These are phyloP conservation scores for Funneliformis caledonium DNA, from an alignment of 371 early-diverging fungal genomes.

Conservation along the genomic window DNA sequence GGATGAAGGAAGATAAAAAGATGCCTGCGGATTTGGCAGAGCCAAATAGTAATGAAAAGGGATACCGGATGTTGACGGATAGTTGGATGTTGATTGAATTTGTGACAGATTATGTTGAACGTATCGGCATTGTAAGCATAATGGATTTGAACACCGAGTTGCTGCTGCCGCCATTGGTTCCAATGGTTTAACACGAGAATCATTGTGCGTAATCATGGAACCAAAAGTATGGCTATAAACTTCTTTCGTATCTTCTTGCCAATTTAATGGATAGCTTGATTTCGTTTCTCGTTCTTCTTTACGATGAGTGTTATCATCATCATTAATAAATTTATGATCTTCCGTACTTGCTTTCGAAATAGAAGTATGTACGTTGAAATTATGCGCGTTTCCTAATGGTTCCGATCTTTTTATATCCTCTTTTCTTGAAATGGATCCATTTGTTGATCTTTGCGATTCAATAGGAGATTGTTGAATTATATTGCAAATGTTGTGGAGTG, in stretches of 20 bases:
- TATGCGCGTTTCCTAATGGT: too few relatives aligned
- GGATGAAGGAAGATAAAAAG: neutral
- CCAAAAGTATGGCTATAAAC: neutral
- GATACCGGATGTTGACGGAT: neutral
- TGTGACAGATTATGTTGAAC: neutral
- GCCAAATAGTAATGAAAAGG: slow-evolving; percentile 21
- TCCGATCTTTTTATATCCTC: neutral
- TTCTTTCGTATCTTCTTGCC: neutral
- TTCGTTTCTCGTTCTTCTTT: neutral
- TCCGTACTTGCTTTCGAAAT: neutral
- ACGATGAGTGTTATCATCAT: neutral
- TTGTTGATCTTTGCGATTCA: neutral
- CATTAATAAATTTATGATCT: neutral
- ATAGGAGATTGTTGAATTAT: neutral
- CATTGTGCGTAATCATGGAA: neutral
- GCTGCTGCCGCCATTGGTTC: neutral
- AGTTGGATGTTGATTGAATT: neutral
- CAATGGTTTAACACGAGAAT: neutral
- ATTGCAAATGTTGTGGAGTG: slow-evolving; percentile 12
- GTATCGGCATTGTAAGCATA: neutral
- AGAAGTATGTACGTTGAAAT: neutral
- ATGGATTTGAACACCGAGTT: neutral
- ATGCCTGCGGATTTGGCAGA: slow-evolving; percentile 1
- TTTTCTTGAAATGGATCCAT: neutral
- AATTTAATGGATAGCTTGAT: neutral